Base-by-base conservation (phyloP, 495 filamentous ascomycete genomes). In the Chaetomidium leptoderma region DNA sequence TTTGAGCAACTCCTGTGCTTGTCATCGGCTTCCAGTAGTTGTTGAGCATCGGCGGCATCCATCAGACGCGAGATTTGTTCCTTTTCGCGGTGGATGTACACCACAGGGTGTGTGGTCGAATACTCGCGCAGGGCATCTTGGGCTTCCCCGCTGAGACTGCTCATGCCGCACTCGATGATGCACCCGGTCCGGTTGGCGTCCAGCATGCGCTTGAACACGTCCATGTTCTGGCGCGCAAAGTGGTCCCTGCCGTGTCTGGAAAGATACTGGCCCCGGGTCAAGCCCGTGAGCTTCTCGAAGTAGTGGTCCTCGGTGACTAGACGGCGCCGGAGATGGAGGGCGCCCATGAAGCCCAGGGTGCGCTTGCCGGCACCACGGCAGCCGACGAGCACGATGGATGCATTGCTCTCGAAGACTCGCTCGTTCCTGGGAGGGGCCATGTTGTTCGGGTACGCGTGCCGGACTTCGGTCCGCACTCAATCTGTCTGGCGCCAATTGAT, bases 321-420 rank as follows among this genome's bases (percentile, higher is more conserved):
- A 23, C 85, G 81, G 13, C 86, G 80, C 14, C 83, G 81, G 16
- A 86, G 84, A 58, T 84, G 79, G 21, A 86, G 85, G 4, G 87
- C 86, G n/a, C 86, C 83, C 45, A 92, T 88, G 60, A 91, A 84
- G 2, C 85, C 88, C 11, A 92, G 76, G 17, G 85, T 89, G 6
- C 86, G 84, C 66, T 91, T 91, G 14, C 88, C 88, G 6, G 86
- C 85, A 4, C 89, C 87, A 17, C 86, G 84, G 53, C 87, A 82
- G 21, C 89, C 89, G 24, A 91, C 80, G 19, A 92, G 75, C 1
- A 90, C 86, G 50, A 92, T 81, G 2, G 88, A 89, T 3, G 86
- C 83, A 60, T 85, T 77, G 0, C 75, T 68, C 29, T 79, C 73
- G 64, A 90, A 90, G 19, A 70, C 55, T 53, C 76, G 72, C 26